Evolutionary conservation across 2,329 filamentous ascomycete genomes (phyloP).

Genomic region (Ceratocystis variospora): DNA sequence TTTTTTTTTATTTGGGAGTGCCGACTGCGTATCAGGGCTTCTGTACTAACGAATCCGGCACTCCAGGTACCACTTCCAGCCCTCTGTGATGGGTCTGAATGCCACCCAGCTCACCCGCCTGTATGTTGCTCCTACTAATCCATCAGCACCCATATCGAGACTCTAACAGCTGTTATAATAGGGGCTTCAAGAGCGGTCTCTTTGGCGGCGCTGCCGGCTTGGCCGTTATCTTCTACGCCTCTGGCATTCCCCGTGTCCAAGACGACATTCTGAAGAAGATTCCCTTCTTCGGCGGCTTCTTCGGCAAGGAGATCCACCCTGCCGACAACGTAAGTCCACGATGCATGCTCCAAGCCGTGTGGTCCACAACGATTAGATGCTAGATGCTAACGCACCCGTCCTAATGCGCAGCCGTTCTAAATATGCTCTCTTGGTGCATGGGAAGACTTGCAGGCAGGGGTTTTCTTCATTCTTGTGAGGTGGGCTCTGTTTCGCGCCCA

Average conservation of each 20-base stretch:
- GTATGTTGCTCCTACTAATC: conserved; percentile 32
- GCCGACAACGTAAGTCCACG: conserved; percentile 19
- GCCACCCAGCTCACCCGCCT: conserved; percentile 33
- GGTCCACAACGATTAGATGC: not conserved
- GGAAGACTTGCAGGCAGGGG: not conserved
- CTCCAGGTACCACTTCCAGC: conserved; percentile 45
- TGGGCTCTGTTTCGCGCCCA: not conserved
- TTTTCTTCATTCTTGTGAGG: not conserved
- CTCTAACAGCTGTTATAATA: conserved; percentile 27
- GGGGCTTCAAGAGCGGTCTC: conserved; percentile 37
- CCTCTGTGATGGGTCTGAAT: conserved; percentile 42
- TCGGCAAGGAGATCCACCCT: conserved; percentile 18
- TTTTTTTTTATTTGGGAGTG: not conserved
- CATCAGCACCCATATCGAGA: not conserved
- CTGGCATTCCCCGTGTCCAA: conserved; percentile 48
- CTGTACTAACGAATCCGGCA: not conserved
- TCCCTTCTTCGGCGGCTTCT: not conserved
- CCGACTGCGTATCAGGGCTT: conserved; percentile 23
- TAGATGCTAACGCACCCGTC: not conserved
- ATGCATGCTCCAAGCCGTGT: not conserved
- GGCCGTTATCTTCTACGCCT: conserved; percentile 45
- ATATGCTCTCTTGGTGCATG: conserved; percentile 20
- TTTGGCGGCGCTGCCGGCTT: conserved; percentile 46
- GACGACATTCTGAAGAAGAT: conserved; percentile 45
- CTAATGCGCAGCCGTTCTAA: conserved; percentile 16